A percentile compares a stretch with the other conserved stretches of the same genome.
phyloP scores from a whole-genome alignment of 192 early-diverging fungal genomes.

The Backusella tuberculispora region DNA sequence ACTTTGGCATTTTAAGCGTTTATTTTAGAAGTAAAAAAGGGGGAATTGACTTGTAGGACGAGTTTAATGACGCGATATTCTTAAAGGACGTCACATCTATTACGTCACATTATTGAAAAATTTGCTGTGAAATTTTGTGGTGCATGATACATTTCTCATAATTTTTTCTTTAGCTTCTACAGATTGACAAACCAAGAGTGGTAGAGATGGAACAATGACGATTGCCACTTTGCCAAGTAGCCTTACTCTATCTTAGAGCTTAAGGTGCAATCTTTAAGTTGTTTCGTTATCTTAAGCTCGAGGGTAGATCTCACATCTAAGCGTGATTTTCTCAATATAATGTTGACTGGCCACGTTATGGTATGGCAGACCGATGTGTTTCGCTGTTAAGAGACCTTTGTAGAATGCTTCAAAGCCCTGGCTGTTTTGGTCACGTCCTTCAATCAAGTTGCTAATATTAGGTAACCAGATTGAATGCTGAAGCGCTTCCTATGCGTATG shows the following conservation, averaged over 20 bases:
- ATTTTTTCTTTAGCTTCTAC: not conserved
- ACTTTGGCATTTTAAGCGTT: conserved; percentile 14
- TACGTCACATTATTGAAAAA: conserved; percentile 12
- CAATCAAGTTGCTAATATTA: conserved; percentile 13
- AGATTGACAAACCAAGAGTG: not conserved
- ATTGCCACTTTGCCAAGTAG: conserved; percentile 8
- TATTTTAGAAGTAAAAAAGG: conserved; percentile 18
- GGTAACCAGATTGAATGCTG: conserved; percentile 9
- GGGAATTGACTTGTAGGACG: conserved; percentile 8
- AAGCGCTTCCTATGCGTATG: conserved; percentile 3
- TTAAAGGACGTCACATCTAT: not conserved
- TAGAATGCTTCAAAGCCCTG: conserved; percentile 18
- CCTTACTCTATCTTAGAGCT: conserved; percentile 13
- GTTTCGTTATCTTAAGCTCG: conserved; percentile 14
- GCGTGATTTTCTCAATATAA: not conserved
- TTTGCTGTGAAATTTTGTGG: not conserved
- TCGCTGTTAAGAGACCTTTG: conserved; percentile 17
- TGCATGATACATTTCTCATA: not conserved
- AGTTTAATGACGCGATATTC: not conserved
- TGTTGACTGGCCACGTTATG: conserved; percentile 2
- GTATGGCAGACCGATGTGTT: conserved; percentile 21
- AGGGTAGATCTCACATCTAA: conserved; percentile 19
- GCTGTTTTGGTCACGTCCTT: conserved; percentile 4
- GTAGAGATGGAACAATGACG: not conserved
- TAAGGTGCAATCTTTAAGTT: conserved; percentile 14